These are phyloP conservation scores for Solanum sejunctum DNA, from an alignment of 257 asterid genomes.

Conservation along the genomic window DNA sequence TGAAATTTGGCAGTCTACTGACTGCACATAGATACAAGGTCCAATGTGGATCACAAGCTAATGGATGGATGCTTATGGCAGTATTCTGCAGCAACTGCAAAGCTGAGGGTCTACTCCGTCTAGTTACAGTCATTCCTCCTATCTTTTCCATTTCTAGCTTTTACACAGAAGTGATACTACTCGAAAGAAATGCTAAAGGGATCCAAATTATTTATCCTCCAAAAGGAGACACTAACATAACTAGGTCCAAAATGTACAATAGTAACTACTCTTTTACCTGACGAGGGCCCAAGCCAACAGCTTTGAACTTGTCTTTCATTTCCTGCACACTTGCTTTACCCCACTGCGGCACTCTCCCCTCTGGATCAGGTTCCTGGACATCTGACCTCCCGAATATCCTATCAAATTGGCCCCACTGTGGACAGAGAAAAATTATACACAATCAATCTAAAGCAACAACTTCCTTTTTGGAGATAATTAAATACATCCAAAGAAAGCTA, in stretches of 20 bases:
- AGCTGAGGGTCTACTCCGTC: neutral
- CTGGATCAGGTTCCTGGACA: conserved; percentile 79
- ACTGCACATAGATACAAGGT: neutral
- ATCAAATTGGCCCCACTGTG: conserved; percentile 88
- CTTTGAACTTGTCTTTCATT: conserved; percentile 66
- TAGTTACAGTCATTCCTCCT: neutral
- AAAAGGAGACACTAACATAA: neutral
- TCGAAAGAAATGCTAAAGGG: neutral
- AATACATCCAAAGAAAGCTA: neutral
- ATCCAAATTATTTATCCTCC: neutral
- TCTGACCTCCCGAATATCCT: conserved; percentile 75
- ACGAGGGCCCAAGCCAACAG: conserved; percentile 84
- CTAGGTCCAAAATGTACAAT: neutral
- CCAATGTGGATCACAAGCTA: neutral
- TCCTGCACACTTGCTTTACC: conserved; percentile 58
- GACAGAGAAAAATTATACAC: neutral
- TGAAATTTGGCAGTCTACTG: neutral
- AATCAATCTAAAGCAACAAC: neutral
- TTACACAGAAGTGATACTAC: neutral
- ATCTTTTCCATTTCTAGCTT: neutral
- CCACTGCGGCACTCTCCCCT: conserved; percentile 89
- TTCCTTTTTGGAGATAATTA: neutral
- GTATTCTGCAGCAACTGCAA: neutral
- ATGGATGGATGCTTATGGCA: neutral
- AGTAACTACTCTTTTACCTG: conserved; percentile 41